phyloP scores from a whole-genome alignment of 768 basidiomycete species.

The Suillus lakei region DNA sequence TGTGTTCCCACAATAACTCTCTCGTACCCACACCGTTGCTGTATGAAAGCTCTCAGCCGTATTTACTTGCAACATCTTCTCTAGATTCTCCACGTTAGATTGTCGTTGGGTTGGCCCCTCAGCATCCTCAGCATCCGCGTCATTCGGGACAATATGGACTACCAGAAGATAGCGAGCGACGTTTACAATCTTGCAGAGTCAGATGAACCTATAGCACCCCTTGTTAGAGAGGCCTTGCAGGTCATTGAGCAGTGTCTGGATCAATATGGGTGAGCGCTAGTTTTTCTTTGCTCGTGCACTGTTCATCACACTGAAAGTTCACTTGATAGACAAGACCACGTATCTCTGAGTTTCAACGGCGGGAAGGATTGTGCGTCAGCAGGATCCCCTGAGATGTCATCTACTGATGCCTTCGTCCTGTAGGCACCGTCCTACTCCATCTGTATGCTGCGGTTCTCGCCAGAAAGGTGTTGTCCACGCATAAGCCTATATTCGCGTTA shows the following conservation, averaged over 20 bases:
- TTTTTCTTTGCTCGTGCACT: conserved; percentile 10
- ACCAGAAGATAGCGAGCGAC: conserved; percentile 53
- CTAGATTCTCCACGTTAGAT: conserved; percentile 9
- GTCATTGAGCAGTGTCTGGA: conserved; percentile 83
- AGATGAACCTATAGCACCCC: conserved; percentile 54
- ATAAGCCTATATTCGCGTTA: conserved; percentile 63
- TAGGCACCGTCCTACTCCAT: conserved; percentile 95
- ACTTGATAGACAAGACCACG: conserved; percentile 57
- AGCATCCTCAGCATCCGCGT: not conserved
- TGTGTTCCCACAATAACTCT: conserved; percentile 21
- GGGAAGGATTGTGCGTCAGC: conserved; percentile 92
- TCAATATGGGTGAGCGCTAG: conserved; percentile 72
- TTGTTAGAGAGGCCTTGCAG: conserved; percentile 78
- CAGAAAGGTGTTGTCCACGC: conserved; percentile 38
- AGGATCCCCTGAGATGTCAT: not conserved
- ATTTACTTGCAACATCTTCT: conserved; percentile 11
- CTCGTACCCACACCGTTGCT: conserved; percentile 9
- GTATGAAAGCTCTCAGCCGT: conserved; percentile 17
- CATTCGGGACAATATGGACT: conserved; percentile 46
- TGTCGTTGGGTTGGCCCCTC: conserved; percentile 9
- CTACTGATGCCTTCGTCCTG: conserved; percentile 11
- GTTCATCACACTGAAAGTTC: conserved; percentile 10
- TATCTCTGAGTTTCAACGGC: conserved; percentile 96
- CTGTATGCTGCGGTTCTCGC: conserved; percentile 79
- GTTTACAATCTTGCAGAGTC: conserved; percentile 67